Evolutionary conservation across 2,329 filamentous ascomycete species (phyloP).

Genomic region (Kalmusia sp.): DNA sequence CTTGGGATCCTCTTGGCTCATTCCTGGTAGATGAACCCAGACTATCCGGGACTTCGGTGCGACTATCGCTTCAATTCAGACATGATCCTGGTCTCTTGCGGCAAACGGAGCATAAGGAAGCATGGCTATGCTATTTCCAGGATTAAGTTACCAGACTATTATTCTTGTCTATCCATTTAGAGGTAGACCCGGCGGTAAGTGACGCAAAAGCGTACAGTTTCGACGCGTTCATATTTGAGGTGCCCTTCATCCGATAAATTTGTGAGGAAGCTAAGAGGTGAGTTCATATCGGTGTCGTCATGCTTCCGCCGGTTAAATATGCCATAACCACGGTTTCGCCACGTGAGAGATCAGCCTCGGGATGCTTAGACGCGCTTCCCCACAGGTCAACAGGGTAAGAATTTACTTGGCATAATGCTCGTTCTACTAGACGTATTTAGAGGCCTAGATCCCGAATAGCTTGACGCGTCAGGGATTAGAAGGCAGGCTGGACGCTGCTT

Average conservation of each 20-base stretch:
- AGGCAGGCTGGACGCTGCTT: no score
- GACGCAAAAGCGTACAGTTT: background rate
- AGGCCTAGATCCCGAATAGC: no score
- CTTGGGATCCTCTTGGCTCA: slow-evolving; percentile 36
- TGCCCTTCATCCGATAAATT: slow-evolving; percentile 27
- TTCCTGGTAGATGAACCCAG: slow-evolving; percentile 31
- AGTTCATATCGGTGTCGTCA: slow-evolving; percentile 15
- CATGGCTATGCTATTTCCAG: background rate
- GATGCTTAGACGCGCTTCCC: background rate
- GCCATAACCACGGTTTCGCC: background rate
- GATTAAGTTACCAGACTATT: background rate
- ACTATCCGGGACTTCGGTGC: slow-evolving; percentile 26
- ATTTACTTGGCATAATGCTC: background rate
- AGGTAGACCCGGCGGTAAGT: background rate
- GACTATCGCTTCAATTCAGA: slow-evolving; percentile 5
- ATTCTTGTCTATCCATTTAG: background rate
- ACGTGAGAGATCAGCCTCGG: slow-evolving; percentile 17
- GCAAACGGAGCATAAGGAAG: background rate
- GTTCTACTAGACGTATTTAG: background rate
- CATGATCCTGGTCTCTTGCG: background rate
- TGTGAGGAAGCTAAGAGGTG: slow-evolving; percentile 9
- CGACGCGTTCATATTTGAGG: background rate
- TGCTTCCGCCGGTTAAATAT: slow-evolving; percentile 35
- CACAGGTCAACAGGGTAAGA: background rate
- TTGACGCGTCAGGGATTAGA: no score